Evolutionary conservation across 1,284 basidiomycete genomes (phyloP).

Genomic region (Stereum hirsutum): DNA sequence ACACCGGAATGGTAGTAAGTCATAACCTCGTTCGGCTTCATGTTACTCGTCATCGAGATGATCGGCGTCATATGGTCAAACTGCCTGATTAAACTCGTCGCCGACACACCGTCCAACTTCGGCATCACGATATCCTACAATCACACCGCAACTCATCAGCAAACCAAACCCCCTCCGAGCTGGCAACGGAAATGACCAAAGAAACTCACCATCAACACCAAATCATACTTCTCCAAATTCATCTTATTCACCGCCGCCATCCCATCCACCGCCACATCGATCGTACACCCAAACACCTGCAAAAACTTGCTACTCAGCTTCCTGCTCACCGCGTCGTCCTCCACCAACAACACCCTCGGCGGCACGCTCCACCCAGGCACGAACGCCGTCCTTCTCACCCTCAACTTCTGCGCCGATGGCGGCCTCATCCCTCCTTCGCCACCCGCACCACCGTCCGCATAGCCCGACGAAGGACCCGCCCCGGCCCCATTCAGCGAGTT

Average conservation of each 20-base stretch:
- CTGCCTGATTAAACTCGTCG: constrained; percentile 88
- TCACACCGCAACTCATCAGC: constrained; percentile 7
- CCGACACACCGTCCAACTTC: constrained; percentile 83
- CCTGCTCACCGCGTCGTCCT: constrained; percentile 90
- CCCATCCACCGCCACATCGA: constrained; percentile 91
- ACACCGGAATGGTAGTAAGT: constrained; percentile 79
- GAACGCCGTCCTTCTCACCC: constrained; percentile 68
- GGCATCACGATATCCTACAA: constrained; percentile 89
- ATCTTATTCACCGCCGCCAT: constrained; percentile 94
- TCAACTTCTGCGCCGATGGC: constrained; percentile 35
- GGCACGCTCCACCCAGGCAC: constrained; percentile 87
- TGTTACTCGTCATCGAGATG: constrained; percentile 95
- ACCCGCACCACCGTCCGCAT: background rate
- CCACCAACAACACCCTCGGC: constrained; percentile 84
- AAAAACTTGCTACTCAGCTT: constrained; percentile 88
- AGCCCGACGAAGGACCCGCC: constrained; percentile 4
- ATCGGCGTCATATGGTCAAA: constrained; percentile 94
- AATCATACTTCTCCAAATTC: constrained; percentile 91
- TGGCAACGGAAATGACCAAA: constrained; percentile 3
- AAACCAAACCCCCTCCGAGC: background rate
- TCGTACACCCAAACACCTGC: constrained; percentile 92
- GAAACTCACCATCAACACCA: constrained; percentile 82
- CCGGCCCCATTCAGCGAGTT: background rate
- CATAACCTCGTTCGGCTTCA: constrained; percentile 84
- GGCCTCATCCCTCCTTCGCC: constrained; percentile 10